Evolutionary conservation across 257 asterid genomes (phyloP), one percentile per base, ranked within the genome.

Genomic region (Nemophila menziesii): DNA sequence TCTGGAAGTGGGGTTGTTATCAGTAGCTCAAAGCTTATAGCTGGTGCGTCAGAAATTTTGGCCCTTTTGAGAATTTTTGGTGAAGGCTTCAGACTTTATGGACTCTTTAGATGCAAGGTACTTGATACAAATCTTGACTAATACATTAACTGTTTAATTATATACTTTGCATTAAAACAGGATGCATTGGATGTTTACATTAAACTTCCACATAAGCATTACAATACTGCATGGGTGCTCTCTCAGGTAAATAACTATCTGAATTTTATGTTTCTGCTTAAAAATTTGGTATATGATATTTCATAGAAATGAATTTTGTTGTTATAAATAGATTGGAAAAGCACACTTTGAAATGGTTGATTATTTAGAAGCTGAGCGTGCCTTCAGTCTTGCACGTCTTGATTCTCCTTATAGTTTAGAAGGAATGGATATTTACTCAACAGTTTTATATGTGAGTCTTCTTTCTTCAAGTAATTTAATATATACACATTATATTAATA

Each of bases 161-260:
- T 26, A 29, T 18, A 20, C n/a, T 17, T 49, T 56, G 20, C 61
- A 61, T 57, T 58, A 52, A 47, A 55, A 42, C 78, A 86, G 93
- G 97, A 87, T 59, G 97, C 97, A n/a, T 55, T 87, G 52, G 89
- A 74, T 62, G 45, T 63, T 46, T 87, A 70, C 52, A 29, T 54
- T 44, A 87, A 73, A 69, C 92, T 87, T 46, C 79, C 97, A 0
- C 83, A 65, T 49, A 87, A 83, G 67, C 97, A 83, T 61, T 87
- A 83, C 62, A 80, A 80, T 65, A 83, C 95, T 0, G 95, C 92
- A 68, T 83, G 97, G 95, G 95, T 87, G 55, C 95, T 77, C 53
- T 79, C 93, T 53, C 96, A 83, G 86, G 92, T 80, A 65, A 42
- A 29, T 7, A 29, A 13, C 8, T 7, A 7, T 7, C 33, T 29